These are phyloP conservation scores for Phytophthora citricola DNA, from an alignment of 352 stramenopile species.

Conservation along the genomic window DNA sequence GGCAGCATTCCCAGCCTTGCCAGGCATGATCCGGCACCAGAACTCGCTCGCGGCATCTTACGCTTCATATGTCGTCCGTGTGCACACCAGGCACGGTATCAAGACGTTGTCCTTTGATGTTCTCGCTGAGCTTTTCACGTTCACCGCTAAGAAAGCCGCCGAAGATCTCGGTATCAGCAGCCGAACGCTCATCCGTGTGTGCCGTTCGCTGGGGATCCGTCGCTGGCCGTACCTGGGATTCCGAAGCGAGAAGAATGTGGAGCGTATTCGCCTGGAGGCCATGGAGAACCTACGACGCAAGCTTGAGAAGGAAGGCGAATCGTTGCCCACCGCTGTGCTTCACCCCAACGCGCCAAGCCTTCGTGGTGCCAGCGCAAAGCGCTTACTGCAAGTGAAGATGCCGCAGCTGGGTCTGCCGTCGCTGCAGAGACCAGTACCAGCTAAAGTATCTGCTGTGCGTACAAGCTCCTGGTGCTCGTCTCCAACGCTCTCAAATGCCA, in stretches of 20 bases:
- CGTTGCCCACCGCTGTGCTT: constrained; percentile 41
- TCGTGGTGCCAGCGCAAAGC: constrained; percentile 75
- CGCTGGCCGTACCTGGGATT: constrained; percentile 84
- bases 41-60: constrained; percentile 52
- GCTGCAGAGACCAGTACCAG: constrained; percentile 7
- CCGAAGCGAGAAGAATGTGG: constrained; percentile 81
- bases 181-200: constrained; percentile 80
- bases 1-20: constrained; percentile 19
- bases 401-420: constrained; percentile 36
- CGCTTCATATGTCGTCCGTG: constrained; percentile 63
- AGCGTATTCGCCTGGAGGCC: constrained; percentile 77
- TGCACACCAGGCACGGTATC: constrained; percentile 73
- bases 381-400: constrained; percentile 71
- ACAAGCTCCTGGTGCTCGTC: constrained; percentile 33
- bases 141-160: constrained; percentile 78
- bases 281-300: constrained; percentile 81
- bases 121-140: constrained; percentile 72
- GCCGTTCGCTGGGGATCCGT: constrained; percentile 76
- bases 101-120: constrained; percentile 82
- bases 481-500: constrained; percentile 29
- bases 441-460: constrained; percentile 23
- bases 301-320: constrained; percentile 56
- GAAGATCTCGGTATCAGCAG: constrained; percentile 81
- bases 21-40: constrained; percentile 22
- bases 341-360: constrained; percentile 57